phyloP scores from a whole-genome alignment of 2,329 filamentous ascomycete genomes.

The Diaporthe citri region DNA sequence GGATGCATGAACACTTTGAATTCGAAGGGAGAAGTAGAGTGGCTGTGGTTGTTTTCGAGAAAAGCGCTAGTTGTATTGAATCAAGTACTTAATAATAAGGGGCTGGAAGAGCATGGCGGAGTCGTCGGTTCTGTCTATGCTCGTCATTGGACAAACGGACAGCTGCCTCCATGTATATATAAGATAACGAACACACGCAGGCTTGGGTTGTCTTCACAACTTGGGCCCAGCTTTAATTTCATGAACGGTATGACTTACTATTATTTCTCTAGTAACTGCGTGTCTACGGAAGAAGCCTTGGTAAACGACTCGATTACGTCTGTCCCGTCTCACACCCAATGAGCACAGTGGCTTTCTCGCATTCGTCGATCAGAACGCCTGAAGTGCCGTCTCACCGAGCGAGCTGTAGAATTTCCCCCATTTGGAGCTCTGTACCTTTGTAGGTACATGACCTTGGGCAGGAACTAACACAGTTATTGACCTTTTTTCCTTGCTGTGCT shows the following conservation, averaged over 20 bases:
- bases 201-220: background rate
- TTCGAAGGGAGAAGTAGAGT: background rate
- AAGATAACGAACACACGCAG: constrained; percentile 25
- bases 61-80: constrained; percentile 19
- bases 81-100: constrained; percentile 9
- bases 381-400: background rate
- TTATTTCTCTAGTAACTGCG: background rate
- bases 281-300: no score
- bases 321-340: background rate
- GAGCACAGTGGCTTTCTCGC: background rate
- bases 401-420: no score
- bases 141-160: constrained; percentile 6
- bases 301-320: background rate
- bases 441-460: background rate
- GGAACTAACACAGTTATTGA: background rate
- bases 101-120: constrained; percentile 6
- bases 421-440: background rate
- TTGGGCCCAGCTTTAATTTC: constrained; percentile 1
- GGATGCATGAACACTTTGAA: constrained; percentile 55
- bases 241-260: background rate
- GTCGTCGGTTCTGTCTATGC: background rate
- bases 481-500: background rate
- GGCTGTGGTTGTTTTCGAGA: background rate
- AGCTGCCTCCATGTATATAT: constrained; percentile 28
- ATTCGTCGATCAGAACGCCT: background rate